Conservation (phyloP, 768 basidiomycete species). For the Serendipita indica region DNA sequence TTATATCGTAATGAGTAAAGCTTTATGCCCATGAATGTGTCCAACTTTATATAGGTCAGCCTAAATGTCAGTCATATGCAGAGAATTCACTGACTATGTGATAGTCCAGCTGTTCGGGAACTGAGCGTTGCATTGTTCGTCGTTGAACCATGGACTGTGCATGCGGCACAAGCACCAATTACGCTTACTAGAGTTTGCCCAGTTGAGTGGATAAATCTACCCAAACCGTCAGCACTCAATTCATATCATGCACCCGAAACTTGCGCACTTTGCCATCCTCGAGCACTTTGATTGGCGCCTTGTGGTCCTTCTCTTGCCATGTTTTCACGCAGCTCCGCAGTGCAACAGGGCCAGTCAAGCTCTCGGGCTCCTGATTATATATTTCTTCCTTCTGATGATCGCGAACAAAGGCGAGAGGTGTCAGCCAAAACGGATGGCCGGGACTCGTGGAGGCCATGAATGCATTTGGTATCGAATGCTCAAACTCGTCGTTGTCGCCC, state of each 20-base stretch:
- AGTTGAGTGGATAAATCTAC: slow-evolving; percentile 1
- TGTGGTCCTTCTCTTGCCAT: not conserved
- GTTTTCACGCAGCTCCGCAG: not conserved
- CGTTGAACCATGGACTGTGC: slow-evolving; percentile 5
- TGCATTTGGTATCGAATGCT: slow-evolving; percentile 5
- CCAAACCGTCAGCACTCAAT: not conserved
- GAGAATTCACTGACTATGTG: too few species aligned
- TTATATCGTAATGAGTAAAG: not conserved
- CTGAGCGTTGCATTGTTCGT: not conserved
- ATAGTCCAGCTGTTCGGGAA: not conserved
- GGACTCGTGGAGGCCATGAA: not conserved
- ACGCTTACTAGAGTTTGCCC: not conserved
- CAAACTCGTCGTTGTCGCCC: not conserved
- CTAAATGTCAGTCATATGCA: too few species aligned
- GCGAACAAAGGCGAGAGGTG: not conserved
- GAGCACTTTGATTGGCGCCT: not conserved
- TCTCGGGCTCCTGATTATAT: not conserved
- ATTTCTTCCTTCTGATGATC: not conserved
- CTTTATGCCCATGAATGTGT: too few species aligned
- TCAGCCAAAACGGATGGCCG: not conserved
- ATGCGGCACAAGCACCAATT: not conserved
- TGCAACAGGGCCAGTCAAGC: not conserved
- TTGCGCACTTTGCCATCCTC: not conserved
- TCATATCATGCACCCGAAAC: not conserved
- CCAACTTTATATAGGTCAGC: too few species aligned